These are phyloP conservation scores for Gastrodia elata DNA, from an alignment of 106 monocot species.

Conservation along the genomic window DNA sequence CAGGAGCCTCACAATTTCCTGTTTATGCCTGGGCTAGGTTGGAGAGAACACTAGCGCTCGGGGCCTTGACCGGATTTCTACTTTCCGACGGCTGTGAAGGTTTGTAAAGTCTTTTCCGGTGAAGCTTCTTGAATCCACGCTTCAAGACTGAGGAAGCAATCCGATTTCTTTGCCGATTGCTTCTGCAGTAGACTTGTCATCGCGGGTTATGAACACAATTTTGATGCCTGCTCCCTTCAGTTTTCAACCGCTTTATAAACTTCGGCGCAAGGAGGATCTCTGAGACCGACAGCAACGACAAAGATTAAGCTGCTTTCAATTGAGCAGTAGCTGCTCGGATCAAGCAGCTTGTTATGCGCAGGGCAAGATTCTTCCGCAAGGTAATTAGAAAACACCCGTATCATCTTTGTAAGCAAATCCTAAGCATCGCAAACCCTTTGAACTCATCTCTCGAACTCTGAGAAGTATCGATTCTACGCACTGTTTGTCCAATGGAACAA, in stretches of 20 bases:
- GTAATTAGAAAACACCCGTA: slow-evolving; percentile 53
- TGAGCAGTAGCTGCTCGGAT: slow-evolving; percentile 44
- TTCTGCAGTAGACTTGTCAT: slow-evolving; percentile 74
- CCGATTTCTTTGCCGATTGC: slow-evolving; percentile 58
- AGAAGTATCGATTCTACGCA: slow-evolving; percentile 32
- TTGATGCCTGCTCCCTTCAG: slow-evolving; percentile 55
- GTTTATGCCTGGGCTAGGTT: slow-evolving; percentile 59
- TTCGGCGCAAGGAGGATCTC: slow-evolving; percentile 63
- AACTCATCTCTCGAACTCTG: slow-evolving; percentile 60
- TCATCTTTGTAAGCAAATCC: slow-evolving; percentile 69
- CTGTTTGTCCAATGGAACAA: slow-evolving; percentile 33
- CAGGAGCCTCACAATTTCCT: slow-evolving; percentile 56
- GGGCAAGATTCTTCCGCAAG: slow-evolving; percentile 37
- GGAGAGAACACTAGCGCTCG: slow-evolving; percentile 48
- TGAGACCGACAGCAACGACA: slow-evolving; percentile 47
- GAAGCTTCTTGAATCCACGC: slow-evolving; percentile 37
- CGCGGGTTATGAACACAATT: slow-evolving; percentile 63
- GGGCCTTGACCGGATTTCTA: slow-evolving; percentile 29
- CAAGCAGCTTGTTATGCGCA: slow-evolving; percentile 50
- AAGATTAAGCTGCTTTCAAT: slow-evolving; percentile 57
- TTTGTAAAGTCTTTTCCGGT: slow-evolving; percentile 51
- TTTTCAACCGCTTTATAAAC: slow-evolving; percentile 60
- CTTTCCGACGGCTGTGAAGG: slow-evolving; percentile 20
- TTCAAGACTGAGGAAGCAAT: slow-evolving; percentile 19
- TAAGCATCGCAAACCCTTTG: slow-evolving; percentile 62